phyloP scores from a whole-genome alignment of 768 basidiomycete genomes.

The Podaxis mareebaensis region DNA sequence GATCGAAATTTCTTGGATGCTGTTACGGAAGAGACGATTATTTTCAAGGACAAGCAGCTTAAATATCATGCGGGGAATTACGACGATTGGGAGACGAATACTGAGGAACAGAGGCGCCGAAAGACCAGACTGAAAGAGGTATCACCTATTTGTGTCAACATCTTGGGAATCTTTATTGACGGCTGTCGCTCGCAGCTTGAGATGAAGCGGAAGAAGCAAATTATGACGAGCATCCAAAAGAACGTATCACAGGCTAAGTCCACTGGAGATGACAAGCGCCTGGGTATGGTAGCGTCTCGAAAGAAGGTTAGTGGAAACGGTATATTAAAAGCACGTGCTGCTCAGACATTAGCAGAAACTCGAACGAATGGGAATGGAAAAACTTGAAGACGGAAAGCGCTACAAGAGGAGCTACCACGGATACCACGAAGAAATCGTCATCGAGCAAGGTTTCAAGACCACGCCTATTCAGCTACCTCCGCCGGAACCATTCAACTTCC shows the following conservation, averaged over 20 bases:
- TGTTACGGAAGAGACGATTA: constrained; percentile 61
- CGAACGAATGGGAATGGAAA: constrained; percentile 35
- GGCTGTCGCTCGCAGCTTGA: constrained; percentile 24
- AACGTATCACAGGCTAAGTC: constrained; percentile 51
- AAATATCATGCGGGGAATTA: constrained; percentile 60
- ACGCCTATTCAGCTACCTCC: constrained; percentile 31
- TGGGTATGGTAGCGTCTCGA: constrained; percentile 51
- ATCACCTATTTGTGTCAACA: background rate
- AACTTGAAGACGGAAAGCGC: constrained; percentile 31
- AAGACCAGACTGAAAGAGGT: constrained; percentile 46
- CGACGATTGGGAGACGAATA: constrained; percentile 47
- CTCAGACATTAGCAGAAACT: constrained; percentile 25
- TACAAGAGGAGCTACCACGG: constrained; percentile 34
- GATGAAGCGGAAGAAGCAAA: constrained; percentile 38
- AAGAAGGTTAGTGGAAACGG: constrained; percentile 39
- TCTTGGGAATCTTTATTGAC: background rate
- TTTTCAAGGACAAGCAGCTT: constrained; percentile 54
- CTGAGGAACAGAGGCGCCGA: constrained; percentile 45
- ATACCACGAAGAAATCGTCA: constrained; percentile 33
- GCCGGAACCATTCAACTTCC: constrained; percentile 32
- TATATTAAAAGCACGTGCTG: background rate
- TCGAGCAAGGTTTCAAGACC: constrained; percentile 37
- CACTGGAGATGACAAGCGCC: constrained; percentile 62
- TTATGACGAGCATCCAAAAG: constrained; percentile 56
- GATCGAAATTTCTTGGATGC: constrained; percentile 63